These are phyloP conservation scores for Salix dunnii DNA, from an alignment of 345 rosid species.

Conservation along the genomic window DNA sequence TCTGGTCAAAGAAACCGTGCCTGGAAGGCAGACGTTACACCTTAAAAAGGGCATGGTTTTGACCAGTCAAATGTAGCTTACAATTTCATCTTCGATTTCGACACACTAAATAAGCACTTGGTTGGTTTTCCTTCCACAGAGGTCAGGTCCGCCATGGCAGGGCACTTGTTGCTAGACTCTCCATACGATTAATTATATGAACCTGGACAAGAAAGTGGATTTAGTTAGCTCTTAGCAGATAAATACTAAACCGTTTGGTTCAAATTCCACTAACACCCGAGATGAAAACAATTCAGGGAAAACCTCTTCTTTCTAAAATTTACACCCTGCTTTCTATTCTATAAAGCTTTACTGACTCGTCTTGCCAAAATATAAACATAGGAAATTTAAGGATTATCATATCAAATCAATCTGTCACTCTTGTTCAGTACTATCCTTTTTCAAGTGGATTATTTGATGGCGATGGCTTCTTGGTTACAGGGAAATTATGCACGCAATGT, in stretches of 20 bases:
- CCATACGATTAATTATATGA: neutral
- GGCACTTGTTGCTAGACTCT: neutral
- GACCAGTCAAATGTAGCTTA: neutral
- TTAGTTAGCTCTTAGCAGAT: too few species aligned
- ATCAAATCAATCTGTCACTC: neutral
- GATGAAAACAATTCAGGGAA: neutral
- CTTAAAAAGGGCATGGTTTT: neutral
- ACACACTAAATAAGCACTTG: neutral
- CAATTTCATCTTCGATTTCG: neutral
- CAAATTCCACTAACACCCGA: neutral
- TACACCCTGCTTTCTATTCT: neutral
- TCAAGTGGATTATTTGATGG: neutral
- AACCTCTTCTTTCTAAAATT: neutral
- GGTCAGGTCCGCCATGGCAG: neutral
- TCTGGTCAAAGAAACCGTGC: neutral
- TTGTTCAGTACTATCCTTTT: neutral
- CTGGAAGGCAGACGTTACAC: neutral
- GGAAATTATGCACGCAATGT: constrained; percentile 89
- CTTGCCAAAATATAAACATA: neutral
- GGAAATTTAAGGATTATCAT: neutral
- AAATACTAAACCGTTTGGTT: neutral
- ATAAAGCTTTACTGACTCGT: neutral
- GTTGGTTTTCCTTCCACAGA: neutral
- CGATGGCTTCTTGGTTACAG: constrained; percentile 25
- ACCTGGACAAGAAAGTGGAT: neutral